Evolutionary conservation across 176 grass and related monocot species (phyloP).

Genomic region (Eragrostis curvula): DNA sequence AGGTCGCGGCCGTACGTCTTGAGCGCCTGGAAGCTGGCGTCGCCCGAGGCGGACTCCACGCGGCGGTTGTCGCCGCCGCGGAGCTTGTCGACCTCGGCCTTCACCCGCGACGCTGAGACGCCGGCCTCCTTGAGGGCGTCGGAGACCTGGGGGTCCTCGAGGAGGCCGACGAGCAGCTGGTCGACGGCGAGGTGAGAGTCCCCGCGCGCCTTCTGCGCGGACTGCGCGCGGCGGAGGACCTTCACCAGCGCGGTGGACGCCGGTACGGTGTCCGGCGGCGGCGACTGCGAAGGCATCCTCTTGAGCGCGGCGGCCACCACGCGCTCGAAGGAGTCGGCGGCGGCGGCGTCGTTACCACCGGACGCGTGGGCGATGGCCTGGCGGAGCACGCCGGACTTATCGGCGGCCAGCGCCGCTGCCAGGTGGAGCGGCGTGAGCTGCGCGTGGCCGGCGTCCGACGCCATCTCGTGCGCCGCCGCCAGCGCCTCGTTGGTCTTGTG

Average conservation of each 20-base stretch:
- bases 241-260: conserved; percentile 71
- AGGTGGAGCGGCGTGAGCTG: conserved; percentile 13
- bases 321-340: conserved; percentile 62
- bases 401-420: not conserved
- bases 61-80: conserved; percentile 44
- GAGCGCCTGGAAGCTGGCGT: conserved; percentile 66
- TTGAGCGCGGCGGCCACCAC: conserved; percentile 58
- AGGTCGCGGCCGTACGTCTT: conserved; percentile 73
- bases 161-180: conserved; percentile 58
- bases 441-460: not conserved
- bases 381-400: not conserved
- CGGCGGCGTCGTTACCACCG: conserved; percentile 20
- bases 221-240: conserved; percentile 70
- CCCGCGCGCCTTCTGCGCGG: conserved; percentile 52
- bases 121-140: conserved; percentile 64
- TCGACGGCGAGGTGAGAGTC: conserved; percentile 68
- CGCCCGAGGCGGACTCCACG: conserved; percentile 52
- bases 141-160: conserved; percentile 59
- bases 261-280: conserved; percentile 60
- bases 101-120: conserved; percentile 52
- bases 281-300: conserved; percentile 69
- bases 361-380: not conserved
- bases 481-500: conserved; percentile 93
- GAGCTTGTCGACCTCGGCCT: conserved; percentile 68
- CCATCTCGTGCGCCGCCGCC: conserved; percentile 67